Evolutionary conservation across 176 grass and related monocot genomes (phyloP).

Genomic region (Chloris gayana): DNA sequence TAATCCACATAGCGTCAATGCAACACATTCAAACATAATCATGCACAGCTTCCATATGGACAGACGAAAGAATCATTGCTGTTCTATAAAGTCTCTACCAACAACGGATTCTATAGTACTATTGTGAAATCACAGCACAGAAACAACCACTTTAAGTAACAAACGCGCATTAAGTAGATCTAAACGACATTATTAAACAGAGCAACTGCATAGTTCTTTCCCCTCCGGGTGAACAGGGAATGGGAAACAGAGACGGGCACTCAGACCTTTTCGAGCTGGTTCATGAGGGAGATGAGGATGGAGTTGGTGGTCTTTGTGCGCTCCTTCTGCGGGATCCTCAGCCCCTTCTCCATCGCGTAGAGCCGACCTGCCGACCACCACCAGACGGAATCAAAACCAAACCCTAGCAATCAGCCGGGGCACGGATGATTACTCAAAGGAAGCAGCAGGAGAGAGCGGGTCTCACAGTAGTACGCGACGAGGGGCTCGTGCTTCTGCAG

Average conservation of each 20-base stretch:
- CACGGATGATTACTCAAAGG: neutral
- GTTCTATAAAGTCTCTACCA: neutral
- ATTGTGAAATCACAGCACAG: neutral
- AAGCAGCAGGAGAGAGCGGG: too few relatives aligned
- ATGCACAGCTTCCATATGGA: neutral
- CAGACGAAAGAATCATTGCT: neutral
- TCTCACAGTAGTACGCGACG: constrained; percentile 97
- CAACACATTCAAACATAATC: neutral
- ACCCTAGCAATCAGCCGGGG: constrained; percentile 22
- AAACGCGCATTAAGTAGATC: neutral
- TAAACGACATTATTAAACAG: constrained; percentile 23
- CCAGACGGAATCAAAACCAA: constrained; percentile 17
- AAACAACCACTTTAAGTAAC: neutral
- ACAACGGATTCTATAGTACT: neutral
- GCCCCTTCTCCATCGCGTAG: constrained; percentile 91
- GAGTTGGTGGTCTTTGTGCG: constrained; percentile 91
- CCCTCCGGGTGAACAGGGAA: neutral
- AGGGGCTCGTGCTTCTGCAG: constrained; percentile 99
- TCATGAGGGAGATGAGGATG: constrained; percentile 88
- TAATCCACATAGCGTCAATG: neutral
- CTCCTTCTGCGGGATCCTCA: constrained; percentile 76
- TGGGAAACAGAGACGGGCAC: neutral
- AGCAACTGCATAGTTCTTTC: neutral
- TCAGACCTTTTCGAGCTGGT: constrained; percentile 90
- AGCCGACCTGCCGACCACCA: constrained; percentile 62